Evolutionary conservation across 2,329 filamentous ascomycete genomes (phyloP).

Genomic region (Exophiala aquamarina): DNA sequence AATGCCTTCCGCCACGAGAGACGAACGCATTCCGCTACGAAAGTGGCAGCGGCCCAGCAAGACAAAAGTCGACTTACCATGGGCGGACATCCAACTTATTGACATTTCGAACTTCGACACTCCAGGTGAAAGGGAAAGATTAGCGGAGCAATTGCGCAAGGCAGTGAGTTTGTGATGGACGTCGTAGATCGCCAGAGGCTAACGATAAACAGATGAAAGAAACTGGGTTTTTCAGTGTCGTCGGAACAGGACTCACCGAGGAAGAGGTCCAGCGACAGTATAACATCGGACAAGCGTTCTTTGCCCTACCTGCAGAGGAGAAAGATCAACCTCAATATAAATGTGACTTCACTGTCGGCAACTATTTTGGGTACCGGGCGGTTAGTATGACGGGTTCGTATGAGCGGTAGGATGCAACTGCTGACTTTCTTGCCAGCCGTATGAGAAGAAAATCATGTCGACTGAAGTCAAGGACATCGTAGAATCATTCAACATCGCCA

Average conservation of each 20-base stretch:
- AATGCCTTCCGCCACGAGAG: neutral
- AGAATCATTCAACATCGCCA: constrained; percentile 61
- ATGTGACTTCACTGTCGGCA: constrained; percentile 50
- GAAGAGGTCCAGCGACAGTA: constrained; percentile 61
- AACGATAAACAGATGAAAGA: constrained; percentile 35
- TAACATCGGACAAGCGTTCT: constrained; percentile 57
- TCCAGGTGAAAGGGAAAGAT: constrained; percentile 53
- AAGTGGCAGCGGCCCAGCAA: constrained; percentile 2
- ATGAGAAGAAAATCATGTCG: constrained; percentile 29
- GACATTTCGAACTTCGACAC: constrained; percentile 53
- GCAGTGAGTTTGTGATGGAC: constrained; percentile 30
- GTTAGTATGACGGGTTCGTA: constrained; percentile 33
- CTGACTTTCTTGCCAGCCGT: neutral
- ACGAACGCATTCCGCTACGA: neutral
- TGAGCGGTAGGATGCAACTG: neutral
- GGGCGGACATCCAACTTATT: constrained; percentile 20
- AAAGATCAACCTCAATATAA: constrained; percentile 54
- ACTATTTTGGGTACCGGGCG: constrained; percentile 59
- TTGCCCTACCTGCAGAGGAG: constrained; percentile 56
- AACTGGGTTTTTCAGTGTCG: constrained; percentile 59
- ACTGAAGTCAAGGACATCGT: constrained; percentile 54
- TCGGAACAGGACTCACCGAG: constrained; percentile 59
- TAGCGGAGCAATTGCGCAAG: constrained; percentile 54
- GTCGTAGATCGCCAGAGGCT: constrained; percentile 1
- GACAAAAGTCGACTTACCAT: constrained; percentile 10